These are phyloP conservation scores for Coemansia guatemalensis DNA, from an alignment of 192 early-diverging fungal genomes.

Conservation along the genomic window DNA sequence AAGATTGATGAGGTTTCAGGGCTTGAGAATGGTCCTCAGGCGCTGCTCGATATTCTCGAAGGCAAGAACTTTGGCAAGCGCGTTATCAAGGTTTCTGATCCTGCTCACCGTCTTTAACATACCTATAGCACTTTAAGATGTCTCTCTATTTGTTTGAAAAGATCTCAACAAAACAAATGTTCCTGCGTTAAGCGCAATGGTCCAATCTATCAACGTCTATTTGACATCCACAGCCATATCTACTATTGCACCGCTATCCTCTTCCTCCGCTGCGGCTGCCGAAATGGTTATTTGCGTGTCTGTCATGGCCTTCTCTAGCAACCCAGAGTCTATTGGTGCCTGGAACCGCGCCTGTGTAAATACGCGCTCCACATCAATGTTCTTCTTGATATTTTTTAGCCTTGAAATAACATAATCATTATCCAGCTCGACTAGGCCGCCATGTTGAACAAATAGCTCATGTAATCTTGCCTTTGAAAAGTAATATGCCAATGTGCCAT, in stretches of 20 bases:
- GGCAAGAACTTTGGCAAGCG: constrained; percentile 75
- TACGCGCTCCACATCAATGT: constrained; percentile 66
- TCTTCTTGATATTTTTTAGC: constrained; percentile 67
- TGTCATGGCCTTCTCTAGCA: constrained; percentile 22
- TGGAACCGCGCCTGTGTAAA: constrained; percentile 78
- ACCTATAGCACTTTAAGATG: neutral
- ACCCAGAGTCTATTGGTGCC: constrained; percentile 45
- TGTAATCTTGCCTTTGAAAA: constrained; percentile 69
- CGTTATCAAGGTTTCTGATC: constrained; percentile 51
- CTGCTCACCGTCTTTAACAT: constrained; percentile 12
- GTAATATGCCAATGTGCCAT: constrained; percentile 94
- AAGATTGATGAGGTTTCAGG: constrained; percentile 60
- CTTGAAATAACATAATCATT: constrained; percentile 67
- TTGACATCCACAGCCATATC: too few relatives aligned
- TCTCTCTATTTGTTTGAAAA: too few relatives aligned
- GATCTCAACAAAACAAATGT: neutral
- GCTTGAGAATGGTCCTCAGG: constrained; percentile 65
- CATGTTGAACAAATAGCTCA: constrained; percentile 62
- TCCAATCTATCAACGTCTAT: too few relatives aligned
- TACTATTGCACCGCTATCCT: neutral
- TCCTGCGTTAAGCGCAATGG: too few relatives aligned
- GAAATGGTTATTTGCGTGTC: constrained; percentile 2
- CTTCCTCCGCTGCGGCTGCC: neutral
- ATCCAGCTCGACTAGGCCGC: constrained; percentile 56
- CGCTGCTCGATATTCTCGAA: constrained; percentile 61